Percentiles rank a stretch among this genome's conserved stretches.
phyloP scores from a whole-genome alignment of 164 flowering plant species.

The Magnolia kwangsiensis region DNA sequence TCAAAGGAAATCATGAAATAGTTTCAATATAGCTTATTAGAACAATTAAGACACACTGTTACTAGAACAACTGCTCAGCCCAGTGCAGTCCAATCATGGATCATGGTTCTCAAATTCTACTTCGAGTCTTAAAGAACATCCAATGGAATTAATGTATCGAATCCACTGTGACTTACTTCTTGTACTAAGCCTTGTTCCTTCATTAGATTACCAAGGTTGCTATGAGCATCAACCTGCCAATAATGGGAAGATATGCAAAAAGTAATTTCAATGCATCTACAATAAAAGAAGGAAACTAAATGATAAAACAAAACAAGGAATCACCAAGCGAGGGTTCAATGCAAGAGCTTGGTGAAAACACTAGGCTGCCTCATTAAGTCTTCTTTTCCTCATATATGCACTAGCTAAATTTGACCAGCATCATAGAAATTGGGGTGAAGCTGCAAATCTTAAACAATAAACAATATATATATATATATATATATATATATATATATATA shows the following conservation, averaged over 20 bases:
- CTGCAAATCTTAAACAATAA: slow-evolving; percentile 44
- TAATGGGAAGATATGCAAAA: not conserved
- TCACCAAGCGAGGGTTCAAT: slow-evolving; percentile 81
- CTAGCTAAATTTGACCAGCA: slow-evolving; percentile 99
- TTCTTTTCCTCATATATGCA: slow-evolving; percentile 98
- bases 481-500: too few species aligned
- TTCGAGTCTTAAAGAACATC: too few species aligned
- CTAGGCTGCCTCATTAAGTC: slow-evolving; percentile 80
- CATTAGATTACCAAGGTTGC: slow-evolving; percentile 94
- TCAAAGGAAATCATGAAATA: too few species aligned
- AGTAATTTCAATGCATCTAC: not conserved
- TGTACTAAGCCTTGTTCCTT: slow-evolving; percentile 91
- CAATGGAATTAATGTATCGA: not conserved
- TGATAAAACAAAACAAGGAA: slow-evolving; percentile 3
- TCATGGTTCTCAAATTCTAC: too few species aligned
- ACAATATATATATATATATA: too few species aligned
- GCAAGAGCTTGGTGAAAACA: slow-evolving; percentile 98
- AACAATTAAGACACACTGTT: too few species aligned
- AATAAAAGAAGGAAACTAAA: not conserved
- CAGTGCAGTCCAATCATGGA: too few species aligned
- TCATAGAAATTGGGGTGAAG: slow-evolving; percentile 96
- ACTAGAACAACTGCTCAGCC: too few species aligned
- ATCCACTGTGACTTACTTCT: slow-evolving; percentile 54
- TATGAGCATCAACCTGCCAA: slow-evolving; percentile 91
- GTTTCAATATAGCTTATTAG: too few species aligned